phyloP scores from a whole-genome alignment of 164 flowering plant species.

The Pachysandra terminalis region DNA sequence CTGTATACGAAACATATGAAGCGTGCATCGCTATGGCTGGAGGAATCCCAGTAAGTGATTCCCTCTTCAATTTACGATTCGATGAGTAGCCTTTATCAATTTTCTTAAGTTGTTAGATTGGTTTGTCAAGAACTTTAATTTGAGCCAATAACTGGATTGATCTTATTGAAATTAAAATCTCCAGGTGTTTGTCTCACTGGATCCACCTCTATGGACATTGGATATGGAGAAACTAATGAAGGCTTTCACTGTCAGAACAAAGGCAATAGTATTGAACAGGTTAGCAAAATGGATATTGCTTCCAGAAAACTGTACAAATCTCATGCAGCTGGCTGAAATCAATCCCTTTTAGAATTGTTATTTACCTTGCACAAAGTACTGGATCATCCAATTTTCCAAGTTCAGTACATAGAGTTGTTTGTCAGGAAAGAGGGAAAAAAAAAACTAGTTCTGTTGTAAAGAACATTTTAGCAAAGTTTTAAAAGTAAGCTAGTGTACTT shows the following conservation, averaged over 20 bases:
- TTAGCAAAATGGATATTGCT: slow-evolving; percentile 7
- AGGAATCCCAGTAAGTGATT: slow-evolving; percentile 71
- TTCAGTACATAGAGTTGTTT: neutral
- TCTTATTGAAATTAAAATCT: neutral
- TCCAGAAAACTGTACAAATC: neutral
- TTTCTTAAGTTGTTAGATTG: neutral
- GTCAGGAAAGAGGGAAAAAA: too few relatives aligned
- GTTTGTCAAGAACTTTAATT: neutral
- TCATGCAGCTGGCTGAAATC: too few relatives aligned
- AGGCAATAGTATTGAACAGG: slow-evolving; percentile 79
- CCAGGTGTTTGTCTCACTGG: slow-evolving; percentile 67
- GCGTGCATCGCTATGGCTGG: slow-evolving; percentile 67
- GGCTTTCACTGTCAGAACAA: slow-evolving; percentile 51
- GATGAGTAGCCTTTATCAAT: neutral
- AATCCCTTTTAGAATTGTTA: too few relatives aligned
- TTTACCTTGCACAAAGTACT: neutral
- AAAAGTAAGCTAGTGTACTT: slow-evolving; percentile 10
- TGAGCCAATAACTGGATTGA: neutral
- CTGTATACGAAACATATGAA: slow-evolving; percentile 72
- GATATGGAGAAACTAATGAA: slow-evolving; percentile 44
- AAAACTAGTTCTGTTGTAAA: too few relatives aligned
- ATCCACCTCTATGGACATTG: slow-evolving; percentile 76
- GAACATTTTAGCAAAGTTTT: neutral
- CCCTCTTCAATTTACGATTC: neutral
- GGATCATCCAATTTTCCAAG: neutral